phyloP scores from a whole-genome alignment of 2,329 filamentous ascomycete genomes.

The Dryadomyces quercivorus region DNA sequence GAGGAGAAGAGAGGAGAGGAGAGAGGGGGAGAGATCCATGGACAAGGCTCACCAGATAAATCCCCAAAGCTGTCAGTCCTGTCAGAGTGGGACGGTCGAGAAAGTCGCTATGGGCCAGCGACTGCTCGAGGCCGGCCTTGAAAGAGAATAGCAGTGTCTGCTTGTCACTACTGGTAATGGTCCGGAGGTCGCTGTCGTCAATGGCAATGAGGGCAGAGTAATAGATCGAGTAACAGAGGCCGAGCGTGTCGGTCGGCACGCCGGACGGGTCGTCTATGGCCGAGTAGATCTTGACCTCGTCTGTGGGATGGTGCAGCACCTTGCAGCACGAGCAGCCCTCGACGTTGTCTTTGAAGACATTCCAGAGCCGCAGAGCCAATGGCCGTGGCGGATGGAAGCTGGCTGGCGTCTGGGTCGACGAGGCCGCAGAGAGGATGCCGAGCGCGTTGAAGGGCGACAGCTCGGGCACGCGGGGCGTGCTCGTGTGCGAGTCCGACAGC shows the following conservation, averaged over 20 bases:
- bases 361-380: neutral
- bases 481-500: neutral
- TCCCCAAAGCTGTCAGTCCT: neutral
- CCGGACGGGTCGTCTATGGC: neutral
- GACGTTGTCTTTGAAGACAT: neutral
- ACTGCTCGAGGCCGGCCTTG: neutral
- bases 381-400: neutral
- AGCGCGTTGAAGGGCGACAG: neutral
- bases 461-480: neutral
- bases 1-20: neutral
- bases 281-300: neutral
- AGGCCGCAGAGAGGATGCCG: neutral
- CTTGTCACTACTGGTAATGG: neutral
- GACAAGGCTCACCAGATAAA: slow-evolving; percentile 26
- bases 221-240: neutral
- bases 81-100: neutral
- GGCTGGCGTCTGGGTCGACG: neutral
- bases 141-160: neutral
- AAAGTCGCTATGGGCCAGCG: neutral
- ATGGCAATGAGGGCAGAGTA: neutral
- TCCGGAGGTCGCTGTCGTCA: neutral
- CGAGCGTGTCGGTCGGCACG: neutral
- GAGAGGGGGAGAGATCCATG: neutral
- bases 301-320: neutral
- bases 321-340: neutral